phyloP scores from a whole-genome alignment of 192 early-diverging fungal genomes.

The Coemansia sp. region DNA sequence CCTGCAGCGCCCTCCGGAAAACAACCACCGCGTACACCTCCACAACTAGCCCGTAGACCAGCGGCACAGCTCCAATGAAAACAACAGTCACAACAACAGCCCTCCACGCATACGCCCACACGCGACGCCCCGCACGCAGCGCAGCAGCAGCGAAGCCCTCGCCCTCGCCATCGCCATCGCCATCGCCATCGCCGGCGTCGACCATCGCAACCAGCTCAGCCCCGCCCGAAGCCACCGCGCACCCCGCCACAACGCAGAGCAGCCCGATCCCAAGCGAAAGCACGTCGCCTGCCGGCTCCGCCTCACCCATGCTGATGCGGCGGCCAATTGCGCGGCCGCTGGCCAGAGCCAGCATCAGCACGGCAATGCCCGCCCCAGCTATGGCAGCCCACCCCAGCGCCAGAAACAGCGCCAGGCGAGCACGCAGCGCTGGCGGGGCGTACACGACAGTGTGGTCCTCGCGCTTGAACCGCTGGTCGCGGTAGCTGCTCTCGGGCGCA shows the following conservation, averaged over 20 bases:
- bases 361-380: conserved; percentile 42
- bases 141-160: conserved; percentile 8
- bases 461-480: conserved; percentile 50
- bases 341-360: conserved; percentile 54
- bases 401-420: conserved; percentile 22
- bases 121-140: conserved; percentile 6
- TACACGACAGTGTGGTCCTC: conserved; percentile 76
- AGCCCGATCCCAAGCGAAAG: conserved; percentile 73
- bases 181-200: conserved; percentile 2
- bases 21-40: conserved; percentile 41
- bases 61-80: conserved; percentile 33
- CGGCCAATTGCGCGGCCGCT: conserved; percentile 50
- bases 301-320: not conserved
- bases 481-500: conserved; percentile 52
- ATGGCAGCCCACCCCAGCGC: conserved; percentile 31
- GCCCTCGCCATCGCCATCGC: too few relatives aligned
- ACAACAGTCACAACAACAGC: conserved; percentile 1
- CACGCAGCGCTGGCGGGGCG: conserved; percentile 59
- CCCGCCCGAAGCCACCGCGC: not conserved
- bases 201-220: not conserved
- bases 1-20: conserved; percentile 18
- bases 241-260: conserved; percentile 51
- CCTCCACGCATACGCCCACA: conserved; percentile 18
- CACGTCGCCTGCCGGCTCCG: conserved; percentile 68
- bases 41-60: conserved; percentile 28